Percentiles rank a stretch among this genome's conserved stretches.
phyloP scores from a whole-genome alignment of 2,329 filamentous ascomycete species.

The Colletotrichum phormii region DNA sequence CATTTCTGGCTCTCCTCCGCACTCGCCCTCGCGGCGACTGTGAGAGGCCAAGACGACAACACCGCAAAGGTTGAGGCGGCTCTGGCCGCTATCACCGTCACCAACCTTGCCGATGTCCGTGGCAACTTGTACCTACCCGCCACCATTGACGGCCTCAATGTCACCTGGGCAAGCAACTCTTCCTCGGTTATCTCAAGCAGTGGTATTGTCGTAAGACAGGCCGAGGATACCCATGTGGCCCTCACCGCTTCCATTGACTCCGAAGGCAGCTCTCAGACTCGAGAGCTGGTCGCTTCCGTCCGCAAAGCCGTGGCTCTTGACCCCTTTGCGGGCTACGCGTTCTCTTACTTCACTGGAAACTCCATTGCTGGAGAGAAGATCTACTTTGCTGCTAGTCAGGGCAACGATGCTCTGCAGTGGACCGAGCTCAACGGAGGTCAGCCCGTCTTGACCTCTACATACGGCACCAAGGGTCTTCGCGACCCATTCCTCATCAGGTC shows the following conservation, averaged over 20 bases:
- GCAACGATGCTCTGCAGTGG: slow-evolving; percentile 65
- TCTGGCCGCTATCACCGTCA: slow-evolving; percentile 42
- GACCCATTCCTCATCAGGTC: slow-evolving; percentile 66
- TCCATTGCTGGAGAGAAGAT: slow-evolving; percentile 61
- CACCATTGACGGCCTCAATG: slow-evolving; percentile 42
- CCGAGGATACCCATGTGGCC: slow-evolving; percentile 42
- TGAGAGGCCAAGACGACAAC: slow-evolving; percentile 9
- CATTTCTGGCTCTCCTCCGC: slow-evolving; percentile 19
- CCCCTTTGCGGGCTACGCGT: slow-evolving; percentile 58
- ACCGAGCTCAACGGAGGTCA: slow-evolving; percentile 59
- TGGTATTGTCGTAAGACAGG: slow-evolving; percentile 50
- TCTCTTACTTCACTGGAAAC: slow-evolving; percentile 63
- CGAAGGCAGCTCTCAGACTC: slow-evolving; percentile 39
- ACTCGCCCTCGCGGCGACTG: slow-evolving; percentile 25
- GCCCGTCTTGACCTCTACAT: slow-evolving; percentile 56
- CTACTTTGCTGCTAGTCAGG: slow-evolving; percentile 62
- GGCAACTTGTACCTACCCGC: slow-evolving; percentile 52
- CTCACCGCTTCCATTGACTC: slow-evolving; percentile 49
- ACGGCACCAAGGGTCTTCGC: slow-evolving; percentile 61
- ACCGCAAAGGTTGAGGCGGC: slow-evolving; percentile 29
- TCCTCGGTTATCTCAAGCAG: slow-evolving; percentile 47
- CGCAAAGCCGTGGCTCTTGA: slow-evolving; percentile 46
- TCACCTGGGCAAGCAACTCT: slow-evolving; percentile 52
- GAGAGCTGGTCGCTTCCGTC: slow-evolving; percentile 49
- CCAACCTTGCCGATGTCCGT: slow-evolving; percentile 51